A percentile compares a stretch with the other conserved stretches of the same genome.
phyloP scores from a whole-genome alignment of 495 filamentous ascomycete genomes.

The Elasticomyces elasticus region DNA sequence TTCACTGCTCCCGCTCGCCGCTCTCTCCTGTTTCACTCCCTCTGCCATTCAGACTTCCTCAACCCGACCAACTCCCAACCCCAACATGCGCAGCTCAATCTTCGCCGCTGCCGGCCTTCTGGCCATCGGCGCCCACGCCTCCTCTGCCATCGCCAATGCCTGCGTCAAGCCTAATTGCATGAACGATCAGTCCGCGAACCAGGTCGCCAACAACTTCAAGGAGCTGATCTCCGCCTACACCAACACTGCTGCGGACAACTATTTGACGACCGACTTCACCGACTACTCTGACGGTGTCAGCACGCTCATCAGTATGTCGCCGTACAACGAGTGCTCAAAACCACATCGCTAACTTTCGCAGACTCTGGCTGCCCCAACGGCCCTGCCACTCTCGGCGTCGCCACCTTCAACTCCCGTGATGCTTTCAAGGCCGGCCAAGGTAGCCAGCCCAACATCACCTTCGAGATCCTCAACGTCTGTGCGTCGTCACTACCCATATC shows the following conservation, averaged over 20 bases:
- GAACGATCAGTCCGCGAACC: neutral
- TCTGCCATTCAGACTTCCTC: neutral
- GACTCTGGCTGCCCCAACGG: constrained; percentile 2
- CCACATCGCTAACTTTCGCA: neutral
- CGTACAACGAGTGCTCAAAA: neutral
- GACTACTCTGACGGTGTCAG: constrained; percentile 3
- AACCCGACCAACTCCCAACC: neutral
- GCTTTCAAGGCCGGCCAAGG: constrained; percentile 1
- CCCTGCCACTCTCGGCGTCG: neutral
- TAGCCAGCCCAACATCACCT: constrained; percentile 2
- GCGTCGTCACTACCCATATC: neutral
- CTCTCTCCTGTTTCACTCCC: neutral
- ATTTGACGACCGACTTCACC: constrained; percentile 1
- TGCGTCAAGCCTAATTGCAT: constrained; percentile 1
- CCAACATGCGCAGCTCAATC: neutral
- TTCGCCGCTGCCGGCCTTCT: neutral
- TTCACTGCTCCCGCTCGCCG: neutral
- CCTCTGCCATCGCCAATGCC: neutral
- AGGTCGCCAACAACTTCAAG: constrained; percentile 2
- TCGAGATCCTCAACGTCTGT: constrained; percentile 2
- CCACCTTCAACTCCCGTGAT: neutral
- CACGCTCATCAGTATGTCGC: neutral
- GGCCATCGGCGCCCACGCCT: neutral
- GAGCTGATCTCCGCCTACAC: constrained; percentile 1
- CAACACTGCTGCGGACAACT: neutral